phyloP scores from a whole-genome alignment of 139 green algal species.

The Asterochloris sp. region DNA sequence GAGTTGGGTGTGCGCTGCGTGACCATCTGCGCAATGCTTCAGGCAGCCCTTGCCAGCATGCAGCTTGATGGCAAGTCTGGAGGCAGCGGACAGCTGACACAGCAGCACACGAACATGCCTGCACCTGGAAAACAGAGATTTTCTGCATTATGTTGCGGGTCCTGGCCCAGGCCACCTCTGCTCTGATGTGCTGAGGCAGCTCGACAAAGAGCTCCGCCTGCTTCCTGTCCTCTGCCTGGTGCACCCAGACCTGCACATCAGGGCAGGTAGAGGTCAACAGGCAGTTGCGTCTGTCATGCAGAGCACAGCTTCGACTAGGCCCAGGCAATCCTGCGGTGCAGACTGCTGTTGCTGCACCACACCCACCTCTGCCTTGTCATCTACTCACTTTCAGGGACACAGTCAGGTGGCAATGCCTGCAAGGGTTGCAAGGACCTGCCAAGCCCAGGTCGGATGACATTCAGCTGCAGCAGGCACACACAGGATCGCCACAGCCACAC shows the following conservation, averaged over 20 bases:
- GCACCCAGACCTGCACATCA: slow-evolving; percentile 31
- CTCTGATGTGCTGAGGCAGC: slow-evolving; percentile 23
- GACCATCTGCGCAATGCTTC: too few relatives aligned
- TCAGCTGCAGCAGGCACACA: too few relatives aligned
- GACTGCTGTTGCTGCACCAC: neutral
- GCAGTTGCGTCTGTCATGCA: neutral
- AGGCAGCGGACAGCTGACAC: too few relatives aligned
- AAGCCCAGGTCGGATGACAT: too few relatives aligned
- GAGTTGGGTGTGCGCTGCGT: too few relatives aligned
- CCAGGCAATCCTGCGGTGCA: neutral
- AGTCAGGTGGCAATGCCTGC: neutral
- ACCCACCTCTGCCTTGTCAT: neutral
- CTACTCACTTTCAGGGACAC: neutral
- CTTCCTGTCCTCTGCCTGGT: slow-evolving; percentile 24
- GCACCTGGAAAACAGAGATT: slow-evolving; percentile 13
- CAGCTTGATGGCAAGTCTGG: too few relatives aligned
- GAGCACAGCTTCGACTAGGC: neutral
- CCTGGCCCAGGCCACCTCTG: slow-evolving; percentile 29
- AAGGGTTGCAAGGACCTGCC: neutral
- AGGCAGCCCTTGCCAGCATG: too few relatives aligned
- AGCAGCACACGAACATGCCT: too few relatives aligned
- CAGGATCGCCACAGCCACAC: too few relatives aligned
- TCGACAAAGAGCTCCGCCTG: slow-evolving; percentile 30
- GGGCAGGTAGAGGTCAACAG: neutral
- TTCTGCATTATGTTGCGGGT: neutral